Conservation (phyloP, 106 monocot species). For the Dioscorea dumetorum region DNA sequence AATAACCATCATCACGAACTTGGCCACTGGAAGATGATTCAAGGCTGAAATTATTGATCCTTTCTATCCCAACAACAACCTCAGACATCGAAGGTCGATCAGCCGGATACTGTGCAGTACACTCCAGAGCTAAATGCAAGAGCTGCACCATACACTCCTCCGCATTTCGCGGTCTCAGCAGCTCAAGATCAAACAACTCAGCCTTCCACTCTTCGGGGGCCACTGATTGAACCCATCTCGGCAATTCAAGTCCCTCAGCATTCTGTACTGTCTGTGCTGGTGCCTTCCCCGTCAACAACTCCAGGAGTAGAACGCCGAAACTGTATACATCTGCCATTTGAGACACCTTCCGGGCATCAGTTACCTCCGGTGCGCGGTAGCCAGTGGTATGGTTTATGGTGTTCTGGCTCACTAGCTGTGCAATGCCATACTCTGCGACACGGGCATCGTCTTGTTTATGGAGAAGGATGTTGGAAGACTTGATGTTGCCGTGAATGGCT, state of each 20-base stretch:
- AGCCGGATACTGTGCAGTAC: conserved; percentile 48
- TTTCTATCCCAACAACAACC: conserved; percentile 49
- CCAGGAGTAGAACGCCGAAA: conserved; percentile 87
- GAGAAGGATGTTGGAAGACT: conserved; percentile 75
- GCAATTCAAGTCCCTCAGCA: conserved; percentile 72
- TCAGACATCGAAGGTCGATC: conserved; percentile 61
- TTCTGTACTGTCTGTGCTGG: conserved; percentile 46
- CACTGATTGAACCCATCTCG: conserved; percentile 75
- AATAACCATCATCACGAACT: too few species aligned
- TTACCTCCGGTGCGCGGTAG: conserved; percentile 78
- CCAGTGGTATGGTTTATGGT: conserved; percentile 41
- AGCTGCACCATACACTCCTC: conserved; percentile 79
- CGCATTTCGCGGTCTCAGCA: conserved; percentile 36
- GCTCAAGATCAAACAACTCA: conserved; percentile 73
- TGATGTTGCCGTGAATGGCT: conserved; percentile 86
- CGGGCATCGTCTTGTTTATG: conserved; percentile 24
- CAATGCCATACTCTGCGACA: conserved; percentile 74
- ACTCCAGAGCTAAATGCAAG: conserved; percentile 69
- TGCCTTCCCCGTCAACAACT: conserved; percentile 83
- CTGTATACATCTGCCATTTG: conserved; percentile 85
- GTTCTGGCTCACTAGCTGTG: conserved; percentile 34
- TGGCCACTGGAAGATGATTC: too few species aligned
- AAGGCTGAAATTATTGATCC: conserved; percentile 20
- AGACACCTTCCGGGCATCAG: conserved; percentile 45
- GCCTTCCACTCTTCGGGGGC: conserved; percentile 66